Evolutionary conservation across 331 rosid species (phyloP).

Genomic region (Saraca asoca): DNA sequence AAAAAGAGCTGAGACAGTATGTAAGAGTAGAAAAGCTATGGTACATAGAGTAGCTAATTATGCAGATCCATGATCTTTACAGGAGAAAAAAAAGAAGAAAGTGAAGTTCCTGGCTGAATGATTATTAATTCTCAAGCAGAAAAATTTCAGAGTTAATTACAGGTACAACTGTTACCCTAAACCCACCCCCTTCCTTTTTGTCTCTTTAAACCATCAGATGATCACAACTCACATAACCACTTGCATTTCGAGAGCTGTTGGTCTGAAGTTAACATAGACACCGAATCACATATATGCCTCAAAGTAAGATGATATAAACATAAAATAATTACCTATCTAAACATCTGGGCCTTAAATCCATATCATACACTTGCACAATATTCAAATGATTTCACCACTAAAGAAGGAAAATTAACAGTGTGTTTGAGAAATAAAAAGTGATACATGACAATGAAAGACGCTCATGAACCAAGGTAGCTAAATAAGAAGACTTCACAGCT

Average conservation of each 20-base stretch:
- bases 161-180: background rate
- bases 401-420: too few species aligned
- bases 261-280: conserved; percentile 2
- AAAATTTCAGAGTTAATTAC: conserved; percentile 5
- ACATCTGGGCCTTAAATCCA: too few species aligned
- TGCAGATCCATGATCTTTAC: background rate
- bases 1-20: background rate
- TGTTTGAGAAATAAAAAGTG: background rate
- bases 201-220: background rate
- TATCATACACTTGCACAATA: too few species aligned
- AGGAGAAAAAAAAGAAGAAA: background rate
- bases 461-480: conserved; percentile 2
- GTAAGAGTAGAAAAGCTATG: background rate
- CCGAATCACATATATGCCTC: conserved; percentile 4
- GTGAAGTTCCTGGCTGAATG: background rate
- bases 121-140: conserved; percentile 5
- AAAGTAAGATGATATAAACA: conserved; percentile 1
- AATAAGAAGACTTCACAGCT: background rate
- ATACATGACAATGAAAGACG: background rate
- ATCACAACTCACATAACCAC: background rate
- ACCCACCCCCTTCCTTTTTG: too few species aligned
- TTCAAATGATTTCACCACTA: background rate
- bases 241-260: background rate
- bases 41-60: background rate
- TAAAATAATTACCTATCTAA: background rate